phyloP scores from a whole-genome alignment of 768 basidiomycete genomes.

The Lactarius hengduanensis region DNA sequence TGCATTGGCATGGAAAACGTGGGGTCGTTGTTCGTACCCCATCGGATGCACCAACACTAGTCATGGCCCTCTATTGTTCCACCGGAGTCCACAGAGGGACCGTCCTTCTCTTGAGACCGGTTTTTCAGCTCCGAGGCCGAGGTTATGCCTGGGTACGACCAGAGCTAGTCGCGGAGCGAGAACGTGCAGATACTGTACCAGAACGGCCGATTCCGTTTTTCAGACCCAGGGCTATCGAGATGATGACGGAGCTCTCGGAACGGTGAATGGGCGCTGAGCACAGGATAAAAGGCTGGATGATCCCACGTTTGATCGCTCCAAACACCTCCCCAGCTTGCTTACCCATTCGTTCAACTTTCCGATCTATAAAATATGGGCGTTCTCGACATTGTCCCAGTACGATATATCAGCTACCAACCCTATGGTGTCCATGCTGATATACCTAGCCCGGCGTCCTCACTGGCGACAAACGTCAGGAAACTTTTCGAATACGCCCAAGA shows the following conservation, averaged over 20 bases:
- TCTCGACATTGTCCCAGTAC: constrained; percentile 81
- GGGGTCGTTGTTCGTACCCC: constrained; percentile 1
- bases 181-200: constrained; percentile 1
- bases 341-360: neutral
- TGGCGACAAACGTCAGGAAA: constrained; percentile 91
- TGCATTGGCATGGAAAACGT: constrained; percentile 4
- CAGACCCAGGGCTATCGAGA: constrained; percentile 8
- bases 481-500: constrained; percentile 92
- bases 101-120: neutral
- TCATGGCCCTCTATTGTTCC: neutral
- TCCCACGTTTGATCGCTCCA: constrained; percentile 4
- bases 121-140: constrained; percentile 1
- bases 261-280: constrained; percentile 16
- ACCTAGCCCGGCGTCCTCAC: constrained; percentile 88
- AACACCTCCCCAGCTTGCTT: constrained; percentile 11
- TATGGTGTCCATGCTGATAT: constrained; percentile 2
- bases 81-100: neutral
- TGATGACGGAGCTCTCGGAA: constrained; percentile 23
- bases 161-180: neutral
- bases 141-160: constrained; percentile 13
- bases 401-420: constrained; percentile 30
- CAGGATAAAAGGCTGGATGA: constrained; percentile 5
- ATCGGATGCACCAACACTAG: neutral
- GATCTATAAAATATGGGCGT: constrained; percentile 57
- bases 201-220: constrained; percentile 13